Evolutionary conservation across 768 basidiomycete species (phyloP), one percentile per base, ranked within the genome.

Genomic region (Hygrocybe punicea): DNA sequence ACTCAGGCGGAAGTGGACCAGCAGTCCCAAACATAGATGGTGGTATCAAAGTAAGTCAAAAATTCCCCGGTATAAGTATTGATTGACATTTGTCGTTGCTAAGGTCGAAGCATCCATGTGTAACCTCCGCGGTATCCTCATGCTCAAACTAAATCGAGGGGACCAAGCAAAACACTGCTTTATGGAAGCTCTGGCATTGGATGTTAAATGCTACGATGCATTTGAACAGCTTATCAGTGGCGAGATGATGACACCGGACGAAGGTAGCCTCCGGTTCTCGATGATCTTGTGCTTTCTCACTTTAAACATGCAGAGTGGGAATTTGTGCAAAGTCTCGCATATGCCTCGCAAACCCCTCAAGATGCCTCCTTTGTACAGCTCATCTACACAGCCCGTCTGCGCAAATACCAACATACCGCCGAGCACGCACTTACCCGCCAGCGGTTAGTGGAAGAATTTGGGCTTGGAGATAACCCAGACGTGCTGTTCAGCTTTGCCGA

Each of bases 71-170:
- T 8, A 17, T 1, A 5, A 24, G 25, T 19, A 29, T 53, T 24
- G 33, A 29, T 11, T 10, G 13, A 55, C 37, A 44, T 58, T 23
- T 60, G 33, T 11, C 37, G 60, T 36, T 37, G 35, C 5, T 51
- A 62, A 96, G 93, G 89, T 98, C 37, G 93, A 98, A 75, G 93
- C 97, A 3, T 97, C 96, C 2, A 95, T 98, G 85, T 98, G 96
- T 66, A 87, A 96, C 67, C 78, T 99, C 16, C 84, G 97, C 54
- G 97, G 95, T 11, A 74, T 97, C 21, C 79, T 99, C 17, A 96
- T 98, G 85, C 86, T 95, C 53, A 95, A 97, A 67, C 79, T 98
- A 14, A 94, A 93, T 64, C 87, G 93, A 10, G 86, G 87, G 19
- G 89, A 93, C 51, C 84, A 89, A 63, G 97, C 97, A 1, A 98